Percentiles rank a stretch among this genome's conserved stretches.
Evolutionary conservation across 495 filamentous ascomycete species (phyloP).

Genomic region (Neurospora terricola): DNA sequence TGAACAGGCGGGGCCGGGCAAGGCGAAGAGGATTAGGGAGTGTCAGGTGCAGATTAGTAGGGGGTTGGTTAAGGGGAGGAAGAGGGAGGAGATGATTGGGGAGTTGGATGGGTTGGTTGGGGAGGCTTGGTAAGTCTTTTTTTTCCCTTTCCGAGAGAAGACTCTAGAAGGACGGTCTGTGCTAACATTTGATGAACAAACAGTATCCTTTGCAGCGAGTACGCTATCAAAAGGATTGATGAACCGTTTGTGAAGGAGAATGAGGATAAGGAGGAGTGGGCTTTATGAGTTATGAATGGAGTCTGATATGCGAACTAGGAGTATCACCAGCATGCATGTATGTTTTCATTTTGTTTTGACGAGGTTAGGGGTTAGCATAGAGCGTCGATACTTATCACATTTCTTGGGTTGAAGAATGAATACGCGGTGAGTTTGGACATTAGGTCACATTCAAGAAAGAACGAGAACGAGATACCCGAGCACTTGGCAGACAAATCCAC

Average conservation of each 20-base stretch:
- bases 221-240: slow-evolving; percentile 85
- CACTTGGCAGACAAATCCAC: background rate
- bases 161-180: background rate
- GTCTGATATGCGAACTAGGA: background rate
- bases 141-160: background rate
- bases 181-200: background rate
- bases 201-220: slow-evolving; percentile 84
- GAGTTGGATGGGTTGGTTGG: slow-evolving; percentile 87
- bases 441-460: background rate
- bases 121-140: slow-evolving; percentile 33
- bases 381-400: background rate
- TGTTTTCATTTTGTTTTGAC: background rate
- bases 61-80: slow-evolving; percentile 51
- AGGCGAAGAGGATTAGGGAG: slow-evolving; percentile 72
- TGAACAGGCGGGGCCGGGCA: slow-evolving; percentile 60
- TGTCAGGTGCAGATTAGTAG: slow-evolving; percentile 70
- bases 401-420: background rate
- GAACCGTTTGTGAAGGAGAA: slow-evolving; percentile 71
- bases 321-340: background rate
- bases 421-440: no score
- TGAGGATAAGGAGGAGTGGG: slow-evolving; percentile 76
- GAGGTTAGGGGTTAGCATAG: background rate
- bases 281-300: slow-evolving; percentile 39
- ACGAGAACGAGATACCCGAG: background rate
- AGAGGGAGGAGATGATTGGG: slow-evolving; percentile 71